Base-by-base conservation (phyloP, 331 rosid species). In the Malus hybrid region DNA sequence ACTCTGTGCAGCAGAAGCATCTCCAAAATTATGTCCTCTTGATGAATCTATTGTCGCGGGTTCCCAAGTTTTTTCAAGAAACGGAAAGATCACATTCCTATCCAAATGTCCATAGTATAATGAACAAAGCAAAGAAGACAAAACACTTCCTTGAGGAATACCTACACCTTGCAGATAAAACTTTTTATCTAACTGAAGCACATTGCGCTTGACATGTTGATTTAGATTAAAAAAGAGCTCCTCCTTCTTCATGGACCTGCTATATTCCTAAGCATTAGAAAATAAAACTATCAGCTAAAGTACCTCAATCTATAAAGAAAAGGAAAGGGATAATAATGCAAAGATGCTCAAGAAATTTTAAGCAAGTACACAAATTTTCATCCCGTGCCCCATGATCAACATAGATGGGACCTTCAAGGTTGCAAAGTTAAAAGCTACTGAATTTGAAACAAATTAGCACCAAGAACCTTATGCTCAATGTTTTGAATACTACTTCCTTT, bases 101-200 rank as follows among this genome's bases (percentile, higher is more conserved):
- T 93, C 97, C 83, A 93, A 80, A 80, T 91, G 92, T 57, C 96
- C 96, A 36, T 83, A 85, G 84, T 90, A 85, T 7, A 90, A 83
- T 66, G 93, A 90, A 86, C 96, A 91, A 73, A 93, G 98, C 81
- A 93, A 79, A 70, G 97, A 66, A 2, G 98, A 93, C 71, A 88
- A 72, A 85, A 94, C 69, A 64, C 99, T 95, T 88, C 99, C 97
- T 84, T 91, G 98, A 70, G 96, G 84, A 87, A 94, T 91, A 64
- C 99, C 96, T 46, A 89, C 84, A 68, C 82, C 83, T 90, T 90
- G 97, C 85, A 90, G 72, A 86, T 83, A 94, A 72, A 94, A 88
- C 60, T 81, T 91, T 56, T 88, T 86, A 81, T 88, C 87, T 24
- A 94, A 87, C 68, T 62, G 90, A 81, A 94, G 73, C 46, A 94